Conservation (phyloP, 1,284 basidiomycete genomes). For the Puccinia triticina region DNA sequence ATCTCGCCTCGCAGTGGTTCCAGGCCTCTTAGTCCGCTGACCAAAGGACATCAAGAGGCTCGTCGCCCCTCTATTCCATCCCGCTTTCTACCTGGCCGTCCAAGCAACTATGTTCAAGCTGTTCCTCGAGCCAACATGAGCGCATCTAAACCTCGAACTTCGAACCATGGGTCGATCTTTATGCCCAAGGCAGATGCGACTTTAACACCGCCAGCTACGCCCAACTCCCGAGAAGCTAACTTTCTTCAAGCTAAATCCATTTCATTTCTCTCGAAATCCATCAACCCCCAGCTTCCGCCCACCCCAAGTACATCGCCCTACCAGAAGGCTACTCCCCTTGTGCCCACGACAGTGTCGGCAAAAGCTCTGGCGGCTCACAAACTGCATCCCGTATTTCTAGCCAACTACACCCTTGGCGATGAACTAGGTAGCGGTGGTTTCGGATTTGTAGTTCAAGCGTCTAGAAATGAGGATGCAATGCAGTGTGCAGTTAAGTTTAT, state of each 20-base stretch:
- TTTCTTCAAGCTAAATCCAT: conserved; percentile 5
- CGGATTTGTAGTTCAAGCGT: conserved; percentile 59
- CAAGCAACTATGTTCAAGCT: background rate
- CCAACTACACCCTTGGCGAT: conserved; percentile 30
- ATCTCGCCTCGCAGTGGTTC: conserved; percentile 4
- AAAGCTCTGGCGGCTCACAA: conserved; percentile 28
- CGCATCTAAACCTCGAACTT: background rate
- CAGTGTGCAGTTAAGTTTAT: conserved; percentile 59
- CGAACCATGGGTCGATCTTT: conserved; percentile 2
- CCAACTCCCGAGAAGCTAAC: conserved; percentile 10
- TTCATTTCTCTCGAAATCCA: background rate
- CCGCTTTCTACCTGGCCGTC: conserved; percentile 9
- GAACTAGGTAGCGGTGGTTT: conserved; percentile 58
- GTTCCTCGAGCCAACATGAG: background rate
- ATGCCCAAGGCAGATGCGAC: background rate
- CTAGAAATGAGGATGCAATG: conserved; percentile 54
- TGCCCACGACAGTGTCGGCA: conserved; percentile 32
- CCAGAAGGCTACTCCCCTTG: conserved; percentile 15
- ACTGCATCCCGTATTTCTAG: conserved; percentile 25
- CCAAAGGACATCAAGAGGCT: background rate
- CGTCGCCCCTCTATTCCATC: background rate
- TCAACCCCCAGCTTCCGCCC: conserved; percentile 7
- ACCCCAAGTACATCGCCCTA: conserved; percentile 18
- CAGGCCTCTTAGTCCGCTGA: background rate
- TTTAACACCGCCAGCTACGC: conserved; percentile 36